Conservation (phyloP, 108 stramenopile genomes). For the Pelagomonas calceolata region DNA sequence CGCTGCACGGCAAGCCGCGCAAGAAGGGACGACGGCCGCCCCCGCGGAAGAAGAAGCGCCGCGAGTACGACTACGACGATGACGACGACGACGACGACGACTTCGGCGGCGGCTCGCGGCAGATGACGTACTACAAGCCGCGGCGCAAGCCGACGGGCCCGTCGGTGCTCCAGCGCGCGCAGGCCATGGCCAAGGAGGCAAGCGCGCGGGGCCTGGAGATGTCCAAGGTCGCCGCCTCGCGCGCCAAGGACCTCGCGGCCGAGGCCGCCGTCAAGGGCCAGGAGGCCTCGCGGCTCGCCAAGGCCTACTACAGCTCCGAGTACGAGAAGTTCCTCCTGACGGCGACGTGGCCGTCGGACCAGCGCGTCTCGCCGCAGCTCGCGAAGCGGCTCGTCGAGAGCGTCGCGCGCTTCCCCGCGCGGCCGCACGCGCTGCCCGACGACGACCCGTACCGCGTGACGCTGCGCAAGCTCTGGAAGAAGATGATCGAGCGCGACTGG, state of each 20-base stretch:
- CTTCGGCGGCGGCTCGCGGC: not conserved
- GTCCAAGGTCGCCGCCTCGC: not conserved
- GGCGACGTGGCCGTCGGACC: conserved; percentile 35
- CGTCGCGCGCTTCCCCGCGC: not conserved
- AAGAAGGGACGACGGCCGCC: not conserved
- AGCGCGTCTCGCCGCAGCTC: conserved; percentile 20
- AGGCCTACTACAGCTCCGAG: conserved; percentile 17
- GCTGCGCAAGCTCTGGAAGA: conserved; percentile 44
- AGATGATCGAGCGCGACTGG: conserved; percentile 42
- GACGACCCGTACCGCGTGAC: conserved; percentile 42
- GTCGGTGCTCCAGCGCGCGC: conserved; percentile 2
- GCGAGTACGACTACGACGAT: not conserved
- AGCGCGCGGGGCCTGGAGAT: not conserved
- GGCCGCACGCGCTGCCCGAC: conserved; percentile 1
- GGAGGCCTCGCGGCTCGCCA: conserved; percentile 9
- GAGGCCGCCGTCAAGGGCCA: not conserved
- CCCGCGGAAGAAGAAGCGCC: not conserved
- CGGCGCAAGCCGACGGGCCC: conserved; percentile 3
- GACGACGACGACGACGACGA: not conserved
- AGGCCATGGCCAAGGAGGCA: conserved; percentile 5
- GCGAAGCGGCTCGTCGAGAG: conserved; percentile 6
- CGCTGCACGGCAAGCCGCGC: not conserved
- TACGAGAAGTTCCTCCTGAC: conserved; percentile 28
- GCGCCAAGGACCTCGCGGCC: not conserved
- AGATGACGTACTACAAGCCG: not conserved